phyloP scores from a whole-genome alignment of 169 alveolate genomes.

The Plasmodium cynomolgi region DNA sequence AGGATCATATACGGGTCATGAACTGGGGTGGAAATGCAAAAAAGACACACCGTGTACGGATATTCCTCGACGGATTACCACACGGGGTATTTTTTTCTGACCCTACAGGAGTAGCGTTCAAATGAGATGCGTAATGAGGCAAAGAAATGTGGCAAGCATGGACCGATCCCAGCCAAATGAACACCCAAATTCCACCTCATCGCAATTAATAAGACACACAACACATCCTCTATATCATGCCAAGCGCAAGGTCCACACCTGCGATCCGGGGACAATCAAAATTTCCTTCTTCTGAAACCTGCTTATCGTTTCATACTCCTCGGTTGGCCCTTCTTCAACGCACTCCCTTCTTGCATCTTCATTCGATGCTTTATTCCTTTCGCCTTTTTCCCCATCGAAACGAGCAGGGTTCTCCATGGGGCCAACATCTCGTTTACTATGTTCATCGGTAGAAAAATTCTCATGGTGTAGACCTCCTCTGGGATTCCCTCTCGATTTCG shows the following conservation, averaged over 20 bases:
- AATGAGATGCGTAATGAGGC: not conserved
- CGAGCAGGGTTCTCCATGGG: conserved; percentile 1
- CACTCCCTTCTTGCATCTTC: not conserved
- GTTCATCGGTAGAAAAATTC: not conserved
- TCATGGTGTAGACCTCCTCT: not conserved
- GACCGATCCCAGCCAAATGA: not conserved
- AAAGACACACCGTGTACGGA: not conserved
- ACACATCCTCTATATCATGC: not conserved
- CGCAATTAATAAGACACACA: not conserved
- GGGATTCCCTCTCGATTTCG: not conserved
- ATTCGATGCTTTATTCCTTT: not conserved
- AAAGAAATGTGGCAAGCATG: not conserved
- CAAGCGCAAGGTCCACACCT: conserved; percentile 62
- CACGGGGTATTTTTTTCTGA: not conserved
- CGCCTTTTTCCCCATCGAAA: not conserved
- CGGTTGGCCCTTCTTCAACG: not conserved
- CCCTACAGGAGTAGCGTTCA: not conserved
- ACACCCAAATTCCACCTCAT: not conserved
- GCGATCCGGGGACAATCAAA: conserved; percentile 50
- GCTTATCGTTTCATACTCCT: conserved; percentile 24
- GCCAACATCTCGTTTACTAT: not conserved
- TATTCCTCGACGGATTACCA: not conserved
- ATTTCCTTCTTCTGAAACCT: conserved; percentile 59
- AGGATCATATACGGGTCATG: not conserved
- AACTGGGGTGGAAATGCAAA: not conserved